These are phyloP conservation scores for Aspergillus sojae DNA, from an alignment of 2,329 filamentous ascomycete species.

Conservation along the genomic window DNA sequence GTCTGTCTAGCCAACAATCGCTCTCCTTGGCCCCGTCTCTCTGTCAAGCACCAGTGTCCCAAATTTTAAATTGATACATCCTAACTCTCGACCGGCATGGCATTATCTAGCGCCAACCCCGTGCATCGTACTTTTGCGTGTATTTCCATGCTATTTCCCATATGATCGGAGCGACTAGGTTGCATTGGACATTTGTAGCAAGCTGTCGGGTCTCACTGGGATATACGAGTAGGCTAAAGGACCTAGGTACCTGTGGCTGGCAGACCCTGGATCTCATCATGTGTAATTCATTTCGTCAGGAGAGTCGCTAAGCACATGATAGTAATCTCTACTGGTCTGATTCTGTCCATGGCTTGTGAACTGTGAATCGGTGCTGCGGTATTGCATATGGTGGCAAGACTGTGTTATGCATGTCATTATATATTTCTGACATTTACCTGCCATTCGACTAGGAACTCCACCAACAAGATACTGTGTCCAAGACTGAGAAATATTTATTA, in stretches of 20 bases:
- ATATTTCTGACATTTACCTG: not conserved
- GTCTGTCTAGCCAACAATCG: slow-evolving; percentile 5
- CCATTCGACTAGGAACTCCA: too few species aligned
- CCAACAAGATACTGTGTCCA: too few species aligned
- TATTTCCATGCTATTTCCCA: not conserved
- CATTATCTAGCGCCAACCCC: slow-evolving; percentile 3
- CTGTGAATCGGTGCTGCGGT: not conserved
- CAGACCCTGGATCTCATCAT: not conserved
- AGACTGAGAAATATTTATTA: not conserved
- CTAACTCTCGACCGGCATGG: not conserved
- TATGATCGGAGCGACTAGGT: not conserved
- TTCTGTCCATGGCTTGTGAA: not conserved
- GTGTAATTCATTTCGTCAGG: not conserved
- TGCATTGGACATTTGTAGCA: not conserved
- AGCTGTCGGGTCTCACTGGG: not conserved
- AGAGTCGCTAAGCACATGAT: not conserved
- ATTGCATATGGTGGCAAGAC: not conserved
- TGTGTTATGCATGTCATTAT: not conserved
- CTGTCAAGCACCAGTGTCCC: not conserved
- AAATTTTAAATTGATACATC: too few species aligned
- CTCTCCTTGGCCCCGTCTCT: not conserved
- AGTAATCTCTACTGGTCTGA: not conserved
- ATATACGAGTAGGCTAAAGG: too few species aligned
- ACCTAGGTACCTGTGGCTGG: not conserved
- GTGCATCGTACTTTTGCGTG: slow-evolving; percentile 4